Evolutionary conservation across 805 yeast genomes (phyloP).

Genomic region (Kuraishia capsulata): DNA sequence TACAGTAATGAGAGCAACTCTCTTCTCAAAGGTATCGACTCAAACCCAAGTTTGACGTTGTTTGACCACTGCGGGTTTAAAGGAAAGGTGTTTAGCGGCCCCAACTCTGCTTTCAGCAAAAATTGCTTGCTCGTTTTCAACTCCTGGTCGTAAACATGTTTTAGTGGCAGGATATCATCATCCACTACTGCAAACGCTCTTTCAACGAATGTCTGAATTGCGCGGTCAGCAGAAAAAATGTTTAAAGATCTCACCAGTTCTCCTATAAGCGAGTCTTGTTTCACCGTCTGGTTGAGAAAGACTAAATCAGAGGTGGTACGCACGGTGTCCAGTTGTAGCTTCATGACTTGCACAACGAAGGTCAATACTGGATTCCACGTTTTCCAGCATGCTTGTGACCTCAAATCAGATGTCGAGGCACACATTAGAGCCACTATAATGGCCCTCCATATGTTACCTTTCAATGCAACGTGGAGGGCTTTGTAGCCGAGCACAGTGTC

Average conservation of each 20-base stretch:
- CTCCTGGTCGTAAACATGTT: conserved; percentile 1
- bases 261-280: too few species aligned
- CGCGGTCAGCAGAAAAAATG: neutral
- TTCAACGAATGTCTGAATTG: neutral
- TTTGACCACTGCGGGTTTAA: neutral
- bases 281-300: too few species aligned
- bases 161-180: neutral
- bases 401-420: neutral
- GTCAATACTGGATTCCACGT: conserved; percentile 2
- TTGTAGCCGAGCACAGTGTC: neutral
- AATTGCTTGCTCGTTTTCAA: neutral
- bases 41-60: neutral
- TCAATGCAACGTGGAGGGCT: neutral
- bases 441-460: conserved; percentile 1
- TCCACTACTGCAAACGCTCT: neutral
- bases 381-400: conserved; percentile 1
- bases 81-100: neutral
- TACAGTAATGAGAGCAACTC: neutral
- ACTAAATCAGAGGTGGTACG: too few species aligned
- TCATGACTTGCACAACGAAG: neutral
- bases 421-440: neutral
- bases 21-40: neutral
- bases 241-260: neutral
- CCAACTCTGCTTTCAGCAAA: neutral
- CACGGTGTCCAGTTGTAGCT: neutral